Conservation (phyloP, 495 filamentous ascomycete genomes). For the Neurospora terricola region DNA sequence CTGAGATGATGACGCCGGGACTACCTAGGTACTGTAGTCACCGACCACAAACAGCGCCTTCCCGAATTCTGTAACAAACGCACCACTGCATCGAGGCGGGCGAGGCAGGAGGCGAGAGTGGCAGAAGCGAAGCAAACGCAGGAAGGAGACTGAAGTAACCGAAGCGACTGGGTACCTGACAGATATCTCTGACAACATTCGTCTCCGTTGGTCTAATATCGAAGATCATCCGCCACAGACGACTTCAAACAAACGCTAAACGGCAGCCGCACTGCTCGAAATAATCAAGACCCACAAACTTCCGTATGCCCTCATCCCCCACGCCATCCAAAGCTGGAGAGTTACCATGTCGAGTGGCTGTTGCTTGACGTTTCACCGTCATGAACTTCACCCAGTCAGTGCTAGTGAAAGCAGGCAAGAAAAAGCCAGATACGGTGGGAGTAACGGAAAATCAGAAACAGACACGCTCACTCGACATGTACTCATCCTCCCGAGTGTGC, state of each 20-base stretch:
- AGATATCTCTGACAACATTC: not conserved
- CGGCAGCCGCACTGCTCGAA: not conserved
- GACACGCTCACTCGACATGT: not conserved
- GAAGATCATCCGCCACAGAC: not conserved
- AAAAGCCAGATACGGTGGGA: not conserved
- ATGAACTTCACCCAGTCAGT: not conserved
- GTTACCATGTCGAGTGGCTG: not conserved
- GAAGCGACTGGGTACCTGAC: not conserved
- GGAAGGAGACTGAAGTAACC: not conserved
- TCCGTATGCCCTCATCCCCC: not conserved
- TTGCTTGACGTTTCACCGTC: not conserved
- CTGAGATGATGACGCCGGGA: not conserved
- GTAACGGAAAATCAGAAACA: not conserved
- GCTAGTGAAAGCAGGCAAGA: not conserved
- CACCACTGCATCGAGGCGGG: not conserved
- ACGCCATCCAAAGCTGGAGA: not conserved
- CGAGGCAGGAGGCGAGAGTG: not conserved
- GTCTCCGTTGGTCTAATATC: not conserved
- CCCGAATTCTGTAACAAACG: not conserved
- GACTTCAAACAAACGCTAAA: not conserved
- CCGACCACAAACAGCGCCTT: not conserved
- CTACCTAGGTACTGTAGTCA: not conserved
- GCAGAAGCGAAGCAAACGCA: not conserved
- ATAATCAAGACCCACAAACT: not conserved
- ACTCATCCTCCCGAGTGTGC: not conserved